Evolutionary conservation across 768 basidiomycete genomes (phyloP), one percentile per base, ranked within the genome.

Genomic region (Naganishia kalamii): DNA sequence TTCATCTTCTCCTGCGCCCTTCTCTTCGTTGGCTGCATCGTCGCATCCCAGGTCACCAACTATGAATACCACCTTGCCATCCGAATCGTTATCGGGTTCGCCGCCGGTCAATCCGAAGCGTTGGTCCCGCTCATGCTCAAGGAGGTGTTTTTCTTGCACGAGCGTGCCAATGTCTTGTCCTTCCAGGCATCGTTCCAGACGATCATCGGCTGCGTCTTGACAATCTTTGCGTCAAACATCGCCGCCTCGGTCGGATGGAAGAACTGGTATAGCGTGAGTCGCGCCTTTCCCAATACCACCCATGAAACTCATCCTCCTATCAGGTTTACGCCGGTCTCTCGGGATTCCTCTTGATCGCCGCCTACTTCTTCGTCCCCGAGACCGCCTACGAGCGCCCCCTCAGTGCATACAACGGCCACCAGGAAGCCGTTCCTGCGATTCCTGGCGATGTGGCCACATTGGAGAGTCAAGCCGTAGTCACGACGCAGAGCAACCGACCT

Each of bases 191-290:
- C 54, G 3, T 57, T 57, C 54, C 54, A 57, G 33, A 57, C 54
- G 13, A 57, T 57, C 33, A n/a, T 57, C n/a, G 54, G 54, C 10
- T 57, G 54, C 54, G 15, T 57, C 54, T 33, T 57, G 2, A 57
- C 54, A 21, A 57, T 57, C 25, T 57, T 57, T 32, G 54, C 54
- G 1, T 57, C 54, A 7, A 57, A 57, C 33, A 57, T 57, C 33
- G 54, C 54, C 33, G 54, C 54, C 54, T 21, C 33, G 2, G 54
- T 57, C 2, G 54, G 54, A 1, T 57, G 54, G 54, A 57, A 57
- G 54, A 57, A 57, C 54, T 57, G 54, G 54, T 57, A 57, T 33
- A 57, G 54, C 54, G 40, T 57, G 48, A 49, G 48, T 49, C 27
- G 1, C 1, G 32, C 27, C 6, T 17, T 25, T 4, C 27, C 27